phyloP scores from a whole-genome alignment of 768 basidiomycete genomes.

The Hypholoma sublateritium region DNA sequence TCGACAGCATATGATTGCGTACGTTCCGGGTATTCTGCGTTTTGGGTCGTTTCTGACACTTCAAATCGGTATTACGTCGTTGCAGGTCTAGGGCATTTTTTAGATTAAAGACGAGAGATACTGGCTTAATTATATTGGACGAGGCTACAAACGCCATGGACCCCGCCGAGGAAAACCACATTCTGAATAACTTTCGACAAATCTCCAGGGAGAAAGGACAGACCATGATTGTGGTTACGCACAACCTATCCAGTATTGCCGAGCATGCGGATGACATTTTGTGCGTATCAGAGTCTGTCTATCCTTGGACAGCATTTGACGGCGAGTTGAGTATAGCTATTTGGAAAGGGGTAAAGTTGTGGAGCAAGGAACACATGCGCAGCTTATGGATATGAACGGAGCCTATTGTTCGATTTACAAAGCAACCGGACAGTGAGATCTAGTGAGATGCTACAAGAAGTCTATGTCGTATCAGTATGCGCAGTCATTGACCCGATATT shows the following conservation, averaged over 20 bases:
- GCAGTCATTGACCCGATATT: too few relatives aligned
- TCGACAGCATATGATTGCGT: background rate
- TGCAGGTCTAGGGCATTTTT: conserved; percentile 42
- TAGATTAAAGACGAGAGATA: conserved; percentile 28
- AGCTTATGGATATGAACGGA: too few relatives aligned
- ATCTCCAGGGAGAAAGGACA: conserved; percentile 33
- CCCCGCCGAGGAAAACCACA: conserved; percentile 43
- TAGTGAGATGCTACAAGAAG: too few relatives aligned
- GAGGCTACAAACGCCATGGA: conserved; percentile 53
- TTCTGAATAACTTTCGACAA: conserved; percentile 36
- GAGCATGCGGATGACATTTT: conserved; percentile 48
- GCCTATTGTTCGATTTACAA: too few relatives aligned
- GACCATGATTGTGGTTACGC: conserved; percentile 51
- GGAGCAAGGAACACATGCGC: too few relatives aligned
- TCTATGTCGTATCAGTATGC: too few relatives aligned
- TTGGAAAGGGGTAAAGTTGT: conserved; percentile 35
- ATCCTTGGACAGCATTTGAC: background rate
- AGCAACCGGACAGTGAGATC: too few relatives aligned
- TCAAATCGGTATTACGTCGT: background rate
- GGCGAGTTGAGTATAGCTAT: conserved; percentile 21
- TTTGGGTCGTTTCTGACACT: background rate
- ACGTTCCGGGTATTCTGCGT: background rate
- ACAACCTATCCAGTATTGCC: conserved; percentile 42
- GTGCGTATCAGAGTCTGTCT: conserved; percentile 30
- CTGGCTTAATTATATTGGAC: conserved; percentile 49